Evolutionary conservation across 176 grass and related monocot genomes (phyloP), one percentile per base, ranked within the genome.

Genomic region (Oryza nivara): DNA sequence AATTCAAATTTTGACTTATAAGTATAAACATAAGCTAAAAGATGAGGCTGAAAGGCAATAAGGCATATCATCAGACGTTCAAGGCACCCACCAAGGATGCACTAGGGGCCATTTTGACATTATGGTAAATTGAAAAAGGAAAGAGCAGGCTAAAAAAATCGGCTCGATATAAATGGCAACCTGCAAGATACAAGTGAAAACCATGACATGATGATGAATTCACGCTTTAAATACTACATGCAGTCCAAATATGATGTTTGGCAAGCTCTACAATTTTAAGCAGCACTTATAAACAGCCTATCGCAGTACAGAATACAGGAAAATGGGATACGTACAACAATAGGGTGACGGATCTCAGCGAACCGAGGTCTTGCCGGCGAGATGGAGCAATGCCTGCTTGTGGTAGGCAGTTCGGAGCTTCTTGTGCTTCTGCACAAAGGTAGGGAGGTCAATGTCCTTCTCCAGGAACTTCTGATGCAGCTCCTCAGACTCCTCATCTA

Each of bases 351-450:
- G 20, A 8, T 60, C 72, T 90, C 87, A 94, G 82, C 83, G 79
- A 12, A 88, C 83, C 4, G 89, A 93, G 20, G 91, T 83, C 88
- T 86, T 90, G 47, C 89, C 96, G 13, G 96, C 91, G 43, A 98
- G 96, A 86, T 90, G 89, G 48, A 98, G 87, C 84, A 98, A 63
- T 1, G 91, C 87, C 41, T 84, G 88, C 73, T 74, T 95, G 89
- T 98, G 95, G 74, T 98, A 93, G 20, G 80, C 78, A 0, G 68
- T 78, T 44, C 93, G 87, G 48, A 95, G 85, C 72, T 95, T 98
- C 89, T 94, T 98, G 80, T 98, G 94, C 45, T 94, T 98, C 68
- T 92, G 93, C 47, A 95, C 89, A 76, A 98, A 98, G 34, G 93
- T 77, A 3, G 86, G 58, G 10, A 92, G 82, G 65, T 95, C 93